phyloP scores from a whole-genome alignment of 2,329 filamentous ascomycete species.

The Chaetoscypha palmicola region DNA sequence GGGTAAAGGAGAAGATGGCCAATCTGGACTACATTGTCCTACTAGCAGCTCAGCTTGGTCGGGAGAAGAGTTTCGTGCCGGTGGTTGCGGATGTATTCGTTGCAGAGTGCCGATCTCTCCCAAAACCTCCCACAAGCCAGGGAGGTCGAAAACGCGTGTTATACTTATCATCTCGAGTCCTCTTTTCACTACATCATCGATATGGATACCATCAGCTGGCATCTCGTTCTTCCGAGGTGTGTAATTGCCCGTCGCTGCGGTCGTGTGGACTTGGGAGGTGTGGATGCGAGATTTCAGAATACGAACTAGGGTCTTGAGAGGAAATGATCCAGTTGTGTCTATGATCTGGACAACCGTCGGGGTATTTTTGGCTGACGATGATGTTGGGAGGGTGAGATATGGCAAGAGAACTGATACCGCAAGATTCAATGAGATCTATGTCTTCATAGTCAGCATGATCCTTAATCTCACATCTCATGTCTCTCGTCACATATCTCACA shows the following conservation, averaged over 20 bases:
- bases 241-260: slow-evolving; percentile 6
- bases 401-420: slow-evolving; percentile 21
- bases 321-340: slow-evolving; percentile 28
- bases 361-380: neutral
- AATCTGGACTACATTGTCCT: slow-evolving; percentile 1
- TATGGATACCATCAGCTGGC: neutral
- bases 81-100: no score
- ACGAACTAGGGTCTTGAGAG: slow-evolving; percentile 21
- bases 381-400: slow-evolving; percentile 1
- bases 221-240: neutral
- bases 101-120: slow-evolving; percentile 41
- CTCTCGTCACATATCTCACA: neutral
- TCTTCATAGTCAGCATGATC: neutral
- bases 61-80: neutral
- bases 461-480: neutral
- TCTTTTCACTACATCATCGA: slow-evolving; percentile 7
- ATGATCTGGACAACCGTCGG: slow-evolving; percentile 23
- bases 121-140: slow-evolving; percentile 52
- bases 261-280: neutral
- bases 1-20: neutral
- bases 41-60: no score
- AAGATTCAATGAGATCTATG: slow-evolving; percentile 27
- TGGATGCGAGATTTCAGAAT: slow-evolving; percentile 21
- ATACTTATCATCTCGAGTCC: slow-evolving; percentile 44
- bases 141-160: slow-evolving; percentile 50